Percentiles rank a stretch among this genome's conserved stretches.
These are phyloP conservation scores for Pseudogymnoascus sp. DNA, from an alignment of 2,329 filamentous ascomycete genomes.

Conservation along the genomic window DNA sequence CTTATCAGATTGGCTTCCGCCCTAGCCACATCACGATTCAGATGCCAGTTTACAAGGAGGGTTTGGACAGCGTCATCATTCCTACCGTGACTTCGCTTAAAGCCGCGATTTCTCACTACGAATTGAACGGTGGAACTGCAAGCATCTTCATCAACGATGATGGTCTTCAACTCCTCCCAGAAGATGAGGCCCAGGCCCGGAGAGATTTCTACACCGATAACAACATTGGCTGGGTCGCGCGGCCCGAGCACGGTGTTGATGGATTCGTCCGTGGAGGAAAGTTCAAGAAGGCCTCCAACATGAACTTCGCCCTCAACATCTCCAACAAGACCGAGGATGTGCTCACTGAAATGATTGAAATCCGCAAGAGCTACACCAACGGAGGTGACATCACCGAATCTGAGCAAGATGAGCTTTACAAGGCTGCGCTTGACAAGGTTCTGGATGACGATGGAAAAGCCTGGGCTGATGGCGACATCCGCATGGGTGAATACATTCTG, in stretches of 20 bases:
- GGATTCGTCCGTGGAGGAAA: constrained; percentile 52
- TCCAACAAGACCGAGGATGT: constrained; percentile 57
- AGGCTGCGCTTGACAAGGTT: constrained; percentile 42
- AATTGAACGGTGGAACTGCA: constrained; percentile 57
- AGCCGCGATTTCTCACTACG: constrained; percentile 52
- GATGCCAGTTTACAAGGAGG: constrained; percentile 44
- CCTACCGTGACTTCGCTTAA: constrained; percentile 51
- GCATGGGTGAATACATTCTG: constrained; percentile 57
- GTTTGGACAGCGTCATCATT: constrained; percentile 42
- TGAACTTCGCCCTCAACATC: constrained; percentile 63
- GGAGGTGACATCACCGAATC: constrained; percentile 22
- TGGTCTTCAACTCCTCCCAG: constrained; percentile 55
- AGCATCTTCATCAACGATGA: constrained; percentile 66
- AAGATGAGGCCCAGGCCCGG: constrained; percentile 41
- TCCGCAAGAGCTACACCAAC: constrained; percentile 7
- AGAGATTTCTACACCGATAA: constrained; percentile 52
- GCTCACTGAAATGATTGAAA: constrained; percentile 29
- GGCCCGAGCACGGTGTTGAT: constrained; percentile 40
- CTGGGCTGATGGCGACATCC: constrained; percentile 55
- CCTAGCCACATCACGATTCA: constrained; percentile 40
- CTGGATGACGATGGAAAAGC: constrained; percentile 45
- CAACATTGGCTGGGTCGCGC: constrained; percentile 50
- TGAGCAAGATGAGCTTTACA: constrained; percentile 46
- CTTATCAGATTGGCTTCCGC: constrained; percentile 29
- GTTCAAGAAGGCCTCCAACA: constrained; percentile 70